phyloP scores from a whole-genome alignment of 1,284 basidiomycete genomes.

The Fomitopsis pinicola region DNA sequence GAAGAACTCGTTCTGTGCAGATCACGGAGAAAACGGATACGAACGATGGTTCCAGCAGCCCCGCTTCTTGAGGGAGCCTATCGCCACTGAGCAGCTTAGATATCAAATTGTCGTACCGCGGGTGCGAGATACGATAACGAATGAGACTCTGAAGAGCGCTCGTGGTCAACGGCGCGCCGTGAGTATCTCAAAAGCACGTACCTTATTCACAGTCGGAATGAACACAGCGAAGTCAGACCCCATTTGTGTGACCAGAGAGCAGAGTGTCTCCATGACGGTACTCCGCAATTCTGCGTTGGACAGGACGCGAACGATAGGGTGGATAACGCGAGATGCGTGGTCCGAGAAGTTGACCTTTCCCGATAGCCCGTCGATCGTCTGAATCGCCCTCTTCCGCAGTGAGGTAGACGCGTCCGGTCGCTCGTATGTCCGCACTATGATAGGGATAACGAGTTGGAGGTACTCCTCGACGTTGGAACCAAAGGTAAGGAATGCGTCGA shows the following conservation, averaged over 20 bases:
- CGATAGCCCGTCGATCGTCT: slow-evolving; percentile 89
- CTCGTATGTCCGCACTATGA: slow-evolving; percentile 92
- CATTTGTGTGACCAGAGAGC: slow-evolving; percentile 89
- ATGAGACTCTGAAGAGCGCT: slow-evolving; percentile 56
- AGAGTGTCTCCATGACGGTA: slow-evolving; percentile 92
- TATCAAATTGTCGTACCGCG: slow-evolving; percentile 86
- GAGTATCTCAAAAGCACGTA: slow-evolving; percentile 22
- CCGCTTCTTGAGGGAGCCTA: slow-evolving; percentile 75
- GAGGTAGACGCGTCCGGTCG: slow-evolving; percentile 71
- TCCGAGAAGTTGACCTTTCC: slow-evolving; percentile 98
- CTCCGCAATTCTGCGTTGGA: slow-evolving; percentile 80
- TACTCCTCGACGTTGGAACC: slow-evolving; percentile 98
- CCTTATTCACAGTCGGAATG: slow-evolving; percentile 96
- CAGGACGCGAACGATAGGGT: slow-evolving; percentile 90
- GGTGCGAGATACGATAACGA: slow-evolving; percentile 79
- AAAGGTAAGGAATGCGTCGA: slow-evolving; percentile 93
- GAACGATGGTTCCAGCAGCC: slow-evolving; percentile 55
- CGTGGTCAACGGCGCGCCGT: neutral
- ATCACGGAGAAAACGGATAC: slow-evolving; percentile 20
- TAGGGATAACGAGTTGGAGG: slow-evolving; percentile 93
- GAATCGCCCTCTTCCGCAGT: slow-evolving; percentile 86
- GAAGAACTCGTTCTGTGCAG: neutral
- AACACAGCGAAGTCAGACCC: slow-evolving; percentile 98
- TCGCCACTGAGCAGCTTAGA: slow-evolving; percentile 91
- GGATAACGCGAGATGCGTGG: slow-evolving; percentile 95